phyloP scores from a whole-genome alignment of 495 filamentous ascomycete genomes.

The Neurospora tetrasperma region DNA sequence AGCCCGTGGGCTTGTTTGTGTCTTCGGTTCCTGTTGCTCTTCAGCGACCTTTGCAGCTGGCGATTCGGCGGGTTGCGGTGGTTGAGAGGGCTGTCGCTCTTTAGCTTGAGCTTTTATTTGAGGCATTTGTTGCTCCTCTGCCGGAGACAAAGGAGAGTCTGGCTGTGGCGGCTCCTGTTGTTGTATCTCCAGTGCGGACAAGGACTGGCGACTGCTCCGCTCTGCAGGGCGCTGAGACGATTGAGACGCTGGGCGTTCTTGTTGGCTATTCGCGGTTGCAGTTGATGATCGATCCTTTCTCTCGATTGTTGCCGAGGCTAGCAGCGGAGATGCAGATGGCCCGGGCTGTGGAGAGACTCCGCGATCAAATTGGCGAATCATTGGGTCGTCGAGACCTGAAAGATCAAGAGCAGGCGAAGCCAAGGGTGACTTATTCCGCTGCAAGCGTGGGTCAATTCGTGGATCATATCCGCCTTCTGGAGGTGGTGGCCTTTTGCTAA shows the following conservation, averaged over 20 bases:
- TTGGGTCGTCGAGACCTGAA: slow-evolving; percentile 8
- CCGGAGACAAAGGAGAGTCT: slow-evolving; percentile 9
- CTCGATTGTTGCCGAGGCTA: neutral
- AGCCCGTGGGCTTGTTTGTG: neutral
- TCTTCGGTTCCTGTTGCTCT: neutral
- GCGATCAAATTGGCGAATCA: neutral
- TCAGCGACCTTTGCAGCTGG: neutral
- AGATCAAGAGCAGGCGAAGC: slow-evolving; percentile 14
- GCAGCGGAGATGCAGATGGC: neutral
- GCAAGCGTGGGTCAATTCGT: slow-evolving; percentile 21
- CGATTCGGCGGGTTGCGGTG: neutral
- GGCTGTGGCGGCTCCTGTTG: neutral
- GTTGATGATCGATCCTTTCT: neutral
- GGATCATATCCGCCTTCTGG: slow-evolving; percentile 25
- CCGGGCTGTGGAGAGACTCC: neutral
- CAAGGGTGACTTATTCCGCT: slow-evolving; percentile 11
- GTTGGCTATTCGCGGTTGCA: neutral
- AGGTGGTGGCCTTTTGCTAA: slow-evolving; percentile 18
- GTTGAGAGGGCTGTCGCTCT: neutral
- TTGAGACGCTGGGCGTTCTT: neutral
- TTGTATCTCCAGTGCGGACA: neutral
- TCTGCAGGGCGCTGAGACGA: slow-evolving; percentile 1
- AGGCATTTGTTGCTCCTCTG: slow-evolving; percentile 6
- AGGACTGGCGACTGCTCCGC: slow-evolving; percentile 3
- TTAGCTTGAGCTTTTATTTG: neutral